Evolutionary conservation across 2,329 filamentous ascomycete species (phyloP), one percentile per base, ranked within the genome.

Genomic region (Didymella lethalis): DNA sequence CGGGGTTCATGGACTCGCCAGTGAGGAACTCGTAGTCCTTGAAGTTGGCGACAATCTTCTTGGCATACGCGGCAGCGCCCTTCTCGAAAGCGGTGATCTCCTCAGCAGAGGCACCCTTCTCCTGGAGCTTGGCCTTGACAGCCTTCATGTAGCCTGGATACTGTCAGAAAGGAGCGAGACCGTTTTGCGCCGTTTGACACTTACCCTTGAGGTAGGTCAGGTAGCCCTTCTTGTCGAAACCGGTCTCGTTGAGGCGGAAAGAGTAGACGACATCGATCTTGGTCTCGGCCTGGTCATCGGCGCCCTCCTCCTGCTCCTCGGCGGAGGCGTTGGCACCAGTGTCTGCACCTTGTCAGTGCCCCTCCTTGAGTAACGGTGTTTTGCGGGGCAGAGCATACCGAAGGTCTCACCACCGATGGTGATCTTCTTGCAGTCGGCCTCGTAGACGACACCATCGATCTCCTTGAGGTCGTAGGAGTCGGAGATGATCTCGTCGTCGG

Each of bases 291-390:
- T 70, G 54, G 72, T 96, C 92, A 48, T 96, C 93, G 71, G 88
- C 71, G 66, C 79, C 90, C 72, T 93, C 92, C 0, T 89, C 91
- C 55, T 84, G 91, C 78, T 90, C 94, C 84, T 98, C 95, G 63
- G 95, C 93, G 72, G 94, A 98, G 72, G 95, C 91, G 82, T 99
- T 99, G 85, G 93, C 95, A 80, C 95, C 95, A 74, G 86, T 95
- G 80, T 95, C 90, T 92, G 60, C 34, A 36, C 29, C 4, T 3
- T 26, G 54, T 64, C 61, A 62, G 63, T 29, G 46, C 48, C 36
- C 18, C 18, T 32, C 34, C 7, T 16, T 40, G 51, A 18, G 25
- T 26, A 47, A 48, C 16, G 43, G 48, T 40, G 20, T 20, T 14
- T 51, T 43, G 48, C 32, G 40, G 48, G 40, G 48, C 55, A 20